phyloP scores from a whole-genome alignment of 208 protist species.

The Leishmania guyanensis region DNA sequence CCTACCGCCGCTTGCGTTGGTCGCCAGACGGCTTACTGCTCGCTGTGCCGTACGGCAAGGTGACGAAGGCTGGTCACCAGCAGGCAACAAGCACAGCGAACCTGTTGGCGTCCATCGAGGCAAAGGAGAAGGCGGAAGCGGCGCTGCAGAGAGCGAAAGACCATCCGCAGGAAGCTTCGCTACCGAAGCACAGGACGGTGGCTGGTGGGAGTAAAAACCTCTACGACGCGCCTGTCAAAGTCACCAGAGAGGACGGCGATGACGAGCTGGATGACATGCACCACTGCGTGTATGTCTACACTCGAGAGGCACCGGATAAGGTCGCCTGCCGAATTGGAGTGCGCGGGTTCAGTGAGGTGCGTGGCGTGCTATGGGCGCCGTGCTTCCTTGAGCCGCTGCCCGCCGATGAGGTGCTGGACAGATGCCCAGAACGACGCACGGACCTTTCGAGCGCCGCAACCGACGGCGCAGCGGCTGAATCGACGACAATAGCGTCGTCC shows the following conservation, averaged over 20 bases:
- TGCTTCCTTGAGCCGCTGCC: constrained; percentile 73
- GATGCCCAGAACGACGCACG: constrained; percentile 8
- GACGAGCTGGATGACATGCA: constrained; percentile 55
- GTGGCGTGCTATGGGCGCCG: constrained; percentile 79
- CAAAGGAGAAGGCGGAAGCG: constrained; percentile 24
- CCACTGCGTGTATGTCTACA: constrained; percentile 85
- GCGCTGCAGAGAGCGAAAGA: background rate
- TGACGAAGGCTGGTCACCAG: constrained; percentile 16
- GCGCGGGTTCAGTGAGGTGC: constrained; percentile 72
- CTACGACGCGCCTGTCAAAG: background rate
- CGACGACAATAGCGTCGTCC: background rate
- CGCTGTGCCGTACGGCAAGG: constrained; percentile 80
- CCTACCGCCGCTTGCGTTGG: constrained; percentile 77
- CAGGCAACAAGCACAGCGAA: constrained; percentile 17
- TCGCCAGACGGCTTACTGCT: constrained; percentile 81
- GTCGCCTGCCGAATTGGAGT: constrained; percentile 61
- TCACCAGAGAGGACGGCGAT: constrained; percentile 12
- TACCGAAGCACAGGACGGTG: background rate
- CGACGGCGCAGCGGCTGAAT: background rate
- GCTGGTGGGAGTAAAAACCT: background rate
- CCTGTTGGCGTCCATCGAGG: constrained; percentile 39
- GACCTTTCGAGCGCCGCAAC: background rate
- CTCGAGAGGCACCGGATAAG: constrained; percentile 58
- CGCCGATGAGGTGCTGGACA: constrained; percentile 13
- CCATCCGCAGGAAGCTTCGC: background rate